Conservation (phyloP, 2,329 filamentous ascomycete genomes). For the Calonectria montana region DNA sequence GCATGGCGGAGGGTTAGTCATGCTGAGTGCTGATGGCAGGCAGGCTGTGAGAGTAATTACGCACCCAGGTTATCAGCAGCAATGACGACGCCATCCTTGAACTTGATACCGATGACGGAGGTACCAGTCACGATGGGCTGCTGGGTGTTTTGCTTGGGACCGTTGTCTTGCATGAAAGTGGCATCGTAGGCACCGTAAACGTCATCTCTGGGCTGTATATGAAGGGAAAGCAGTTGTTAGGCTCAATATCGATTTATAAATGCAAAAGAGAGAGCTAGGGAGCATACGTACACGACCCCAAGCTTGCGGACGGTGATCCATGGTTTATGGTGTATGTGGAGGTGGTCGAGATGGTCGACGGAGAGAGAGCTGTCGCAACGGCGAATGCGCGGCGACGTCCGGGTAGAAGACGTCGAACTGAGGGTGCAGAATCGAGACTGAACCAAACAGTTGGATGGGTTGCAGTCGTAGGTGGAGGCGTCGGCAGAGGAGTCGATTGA, state of each 20-base stretch:
- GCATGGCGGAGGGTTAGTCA: constrained; percentile 23
- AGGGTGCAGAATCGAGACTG: neutral
- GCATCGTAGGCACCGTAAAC: constrained; percentile 94
- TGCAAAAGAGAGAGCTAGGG: neutral
- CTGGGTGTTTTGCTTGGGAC: constrained; percentile 88
- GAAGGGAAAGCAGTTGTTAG: constrained; percentile 11
- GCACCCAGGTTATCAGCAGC: constrained; percentile 95
- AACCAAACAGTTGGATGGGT: neutral
- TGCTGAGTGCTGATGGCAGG: neutral
- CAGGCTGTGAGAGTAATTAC: constrained; percentile 35
- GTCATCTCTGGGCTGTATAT: constrained; percentile 88
- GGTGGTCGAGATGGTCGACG: constrained; percentile 26
- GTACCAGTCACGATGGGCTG: constrained; percentile 95
- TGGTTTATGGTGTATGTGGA: constrained; percentile 47
- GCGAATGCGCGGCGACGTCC: neutral
- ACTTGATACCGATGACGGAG: constrained; percentile 94
- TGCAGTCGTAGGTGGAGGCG: constrained; percentile 1
- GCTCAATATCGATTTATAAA: neutral
- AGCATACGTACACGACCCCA: constrained; percentile 74
- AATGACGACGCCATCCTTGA: constrained; percentile 95
- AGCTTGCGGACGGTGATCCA: constrained; percentile 80
- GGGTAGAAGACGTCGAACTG: neutral
- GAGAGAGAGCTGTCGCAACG: neutral
- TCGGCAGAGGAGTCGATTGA: constrained; percentile 28
- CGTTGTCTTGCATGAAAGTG: constrained; percentile 79